Evolutionary conservation across 2,329 filamentous ascomycete genomes (phyloP).

Genomic region (Aspergillus sergii): DNA sequence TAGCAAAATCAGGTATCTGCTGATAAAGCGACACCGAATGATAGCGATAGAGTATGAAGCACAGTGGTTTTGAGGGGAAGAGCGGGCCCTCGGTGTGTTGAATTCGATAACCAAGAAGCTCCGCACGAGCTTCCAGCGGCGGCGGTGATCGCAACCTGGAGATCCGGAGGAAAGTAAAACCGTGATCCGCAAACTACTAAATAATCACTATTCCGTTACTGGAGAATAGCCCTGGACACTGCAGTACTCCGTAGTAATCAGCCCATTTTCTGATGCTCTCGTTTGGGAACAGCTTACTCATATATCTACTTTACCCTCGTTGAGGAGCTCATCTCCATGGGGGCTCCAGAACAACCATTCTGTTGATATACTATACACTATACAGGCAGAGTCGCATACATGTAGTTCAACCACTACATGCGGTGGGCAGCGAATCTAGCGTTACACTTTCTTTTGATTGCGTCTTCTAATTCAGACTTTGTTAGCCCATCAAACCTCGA

Average conservation of each 20-base stretch:
- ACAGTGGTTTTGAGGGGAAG: constrained; percentile 28
- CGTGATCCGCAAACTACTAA: constrained; percentile 12
- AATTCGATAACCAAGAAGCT: constrained; percentile 13
- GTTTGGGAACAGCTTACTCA: neutral
- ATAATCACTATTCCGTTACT: neutral
- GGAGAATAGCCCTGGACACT: neutral
- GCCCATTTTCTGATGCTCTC: neutral
- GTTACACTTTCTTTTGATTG: neutral
- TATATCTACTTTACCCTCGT: neutral
- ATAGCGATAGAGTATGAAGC: constrained; percentile 8
- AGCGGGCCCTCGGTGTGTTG: constrained; percentile 2
- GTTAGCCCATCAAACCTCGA: neutral
- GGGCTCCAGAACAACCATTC: neutral
- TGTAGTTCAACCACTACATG: constrained; percentile 20
- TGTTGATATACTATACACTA: neutral
- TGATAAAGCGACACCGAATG: neutral
- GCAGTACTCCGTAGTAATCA: neutral
- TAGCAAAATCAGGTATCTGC: neutral
- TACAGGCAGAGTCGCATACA: constrained; percentile 6
- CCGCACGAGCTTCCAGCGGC: constrained; percentile 14
- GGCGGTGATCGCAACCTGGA: constrained; percentile 15
- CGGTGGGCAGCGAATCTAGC: neutral
- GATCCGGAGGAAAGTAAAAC: constrained; percentile 14
- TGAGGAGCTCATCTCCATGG: neutral
- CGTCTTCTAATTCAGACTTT: neutral